Conservation (phyloP, 1,139 yeast genomes). For the Yamadazyma diospyri region DNA sequence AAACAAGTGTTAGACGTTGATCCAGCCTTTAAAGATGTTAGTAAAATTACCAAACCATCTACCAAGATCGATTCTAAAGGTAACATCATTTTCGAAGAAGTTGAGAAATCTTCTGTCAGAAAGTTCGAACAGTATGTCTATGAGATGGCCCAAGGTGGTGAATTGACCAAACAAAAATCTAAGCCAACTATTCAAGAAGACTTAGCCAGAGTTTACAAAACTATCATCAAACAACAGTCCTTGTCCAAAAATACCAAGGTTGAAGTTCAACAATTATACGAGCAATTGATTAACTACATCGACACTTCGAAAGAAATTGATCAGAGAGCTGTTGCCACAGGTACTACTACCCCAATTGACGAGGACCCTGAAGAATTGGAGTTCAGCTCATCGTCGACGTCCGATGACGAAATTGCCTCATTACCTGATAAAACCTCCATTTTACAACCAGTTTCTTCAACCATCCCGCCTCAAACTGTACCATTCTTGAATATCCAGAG, state of each 20-base stretch:
- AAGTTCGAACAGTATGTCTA: slow-evolving; percentile 93
- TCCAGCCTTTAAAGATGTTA: slow-evolving; percentile 94
- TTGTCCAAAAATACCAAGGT: slow-evolving; percentile 59
- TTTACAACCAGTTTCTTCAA: slow-evolving; percentile 68
- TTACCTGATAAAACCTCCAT: slow-evolving; percentile 69
- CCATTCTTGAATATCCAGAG: slow-evolving; percentile 93
- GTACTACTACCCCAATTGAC: slow-evolving; percentile 43
- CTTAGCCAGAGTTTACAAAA: slow-evolving; percentile 78
- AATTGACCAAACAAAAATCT: slow-evolving; percentile 56
- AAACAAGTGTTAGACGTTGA: slow-evolving; percentile 74
- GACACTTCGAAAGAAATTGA: slow-evolving; percentile 66
- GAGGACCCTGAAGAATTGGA: slow-evolving; percentile 42
- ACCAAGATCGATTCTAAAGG: slow-evolving; percentile 88
- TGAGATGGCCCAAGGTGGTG: slow-evolving; percentile 96
- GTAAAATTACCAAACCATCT: slow-evolving; percentile 92
- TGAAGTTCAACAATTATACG: slow-evolving; percentile 78
- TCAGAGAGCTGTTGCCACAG: slow-evolving; percentile 37
- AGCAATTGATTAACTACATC: slow-evolving; percentile 71
- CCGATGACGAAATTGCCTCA: slow-evolving; percentile 80
- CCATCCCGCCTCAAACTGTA: slow-evolving; percentile 78
- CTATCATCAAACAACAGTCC: slow-evolving; percentile 68
- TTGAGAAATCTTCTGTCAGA: slow-evolving; percentile 85
- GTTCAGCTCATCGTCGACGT: slow-evolving; percentile 30
- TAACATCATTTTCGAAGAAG: slow-evolving; percentile 78
- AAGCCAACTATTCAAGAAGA: slow-evolving; percentile 83